Evolutionary conservation across 148 eudicot species (phyloP).

Genomic region (Beta vulgaris): DNA sequence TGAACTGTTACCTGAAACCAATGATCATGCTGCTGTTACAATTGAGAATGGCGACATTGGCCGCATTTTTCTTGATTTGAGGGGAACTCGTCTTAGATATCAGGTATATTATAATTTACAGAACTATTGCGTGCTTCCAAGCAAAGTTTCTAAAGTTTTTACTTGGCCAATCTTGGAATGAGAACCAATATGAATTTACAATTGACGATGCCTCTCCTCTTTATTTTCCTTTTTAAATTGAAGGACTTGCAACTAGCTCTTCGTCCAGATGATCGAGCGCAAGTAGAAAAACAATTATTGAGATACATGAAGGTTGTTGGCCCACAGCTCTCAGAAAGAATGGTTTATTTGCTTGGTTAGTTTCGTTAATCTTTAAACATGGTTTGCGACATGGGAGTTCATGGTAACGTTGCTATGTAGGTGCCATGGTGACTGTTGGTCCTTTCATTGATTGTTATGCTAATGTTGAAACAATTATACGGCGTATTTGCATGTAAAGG

Average conservation of each 20-base stretch:
- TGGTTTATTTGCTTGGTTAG: constrained; percentile 53
- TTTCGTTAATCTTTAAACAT: background rate
- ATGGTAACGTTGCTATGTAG: background rate
- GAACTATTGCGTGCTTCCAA: background rate
- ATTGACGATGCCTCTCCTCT: background rate
- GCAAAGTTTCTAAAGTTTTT: background rate
- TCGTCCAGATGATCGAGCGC: constrained; percentile 28
- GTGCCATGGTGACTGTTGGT: background rate
- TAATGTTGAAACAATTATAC: background rate
- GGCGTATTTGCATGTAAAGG: background rate
- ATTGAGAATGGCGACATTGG: constrained; percentile 42
- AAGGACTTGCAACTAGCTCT: constrained; percentile 60
- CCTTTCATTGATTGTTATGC: background rate
- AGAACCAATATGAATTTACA: background rate
- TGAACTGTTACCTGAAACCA: constrained; percentile 45
- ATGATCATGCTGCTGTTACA: constrained; percentile 24
- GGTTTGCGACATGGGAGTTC: background rate
- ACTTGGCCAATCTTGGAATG: background rate
- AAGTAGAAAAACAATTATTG: constrained; percentile 49
- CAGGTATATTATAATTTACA: constrained; percentile 37
- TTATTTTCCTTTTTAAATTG: constrained; percentile 17
- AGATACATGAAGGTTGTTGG: constrained; percentile 67
- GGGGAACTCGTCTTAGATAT: constrained; percentile 51
- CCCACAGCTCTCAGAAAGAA: constrained; percentile 58
- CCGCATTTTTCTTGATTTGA: constrained; percentile 52